Conservation (phyloP, 768 basidiomycete genomes). For the Amanita phalloides region DNA sequence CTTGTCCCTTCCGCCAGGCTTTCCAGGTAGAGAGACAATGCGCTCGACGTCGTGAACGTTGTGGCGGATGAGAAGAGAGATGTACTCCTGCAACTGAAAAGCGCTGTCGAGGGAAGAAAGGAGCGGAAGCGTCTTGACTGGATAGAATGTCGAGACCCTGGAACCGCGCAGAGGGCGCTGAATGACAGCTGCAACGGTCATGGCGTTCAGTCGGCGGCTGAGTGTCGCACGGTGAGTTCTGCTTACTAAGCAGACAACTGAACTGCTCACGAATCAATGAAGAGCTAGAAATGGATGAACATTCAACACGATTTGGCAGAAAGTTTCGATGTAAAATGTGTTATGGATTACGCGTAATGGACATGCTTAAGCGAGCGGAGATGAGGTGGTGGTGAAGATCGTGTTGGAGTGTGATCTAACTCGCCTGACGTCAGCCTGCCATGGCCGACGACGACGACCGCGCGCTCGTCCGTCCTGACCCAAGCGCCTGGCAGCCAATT, state of each 20-base stretch:
- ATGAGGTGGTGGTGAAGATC: too few relatives aligned
- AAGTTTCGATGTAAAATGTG: too few relatives aligned
- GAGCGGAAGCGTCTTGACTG: conserved; percentile 58
- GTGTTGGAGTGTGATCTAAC: neutral
- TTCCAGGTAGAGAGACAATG: conserved; percentile 69
- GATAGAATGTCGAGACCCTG: conserved; percentile 72
- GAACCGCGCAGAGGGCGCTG: conserved; percentile 70
- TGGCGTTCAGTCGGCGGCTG: conserved; percentile 7
- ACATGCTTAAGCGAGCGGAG: too few relatives aligned
- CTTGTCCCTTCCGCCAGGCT: conserved; percentile 19
- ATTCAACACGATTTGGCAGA: too few relatives aligned
- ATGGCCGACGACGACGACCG: neutral
- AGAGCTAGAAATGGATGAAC: too few relatives aligned
- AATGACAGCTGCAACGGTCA: conserved; percentile 25
- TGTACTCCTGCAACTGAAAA: conserved; percentile 92
- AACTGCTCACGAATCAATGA: too few relatives aligned
- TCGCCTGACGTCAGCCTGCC: neutral
- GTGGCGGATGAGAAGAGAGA: conserved; percentile 73
- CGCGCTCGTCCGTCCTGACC: conserved; percentile 11
- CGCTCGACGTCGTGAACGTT: conserved; percentile 84
- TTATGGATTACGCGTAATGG: too few relatives aligned
- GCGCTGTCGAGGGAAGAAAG: conserved; percentile 77
- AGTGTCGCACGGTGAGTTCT: too few relatives aligned
- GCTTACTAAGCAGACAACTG: neutral
- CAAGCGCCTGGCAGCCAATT: conserved; percentile 64